phyloP scores from a whole-genome alignment of 1,284 basidiomycete species.

The Ceratobasidium sp. region DNA sequence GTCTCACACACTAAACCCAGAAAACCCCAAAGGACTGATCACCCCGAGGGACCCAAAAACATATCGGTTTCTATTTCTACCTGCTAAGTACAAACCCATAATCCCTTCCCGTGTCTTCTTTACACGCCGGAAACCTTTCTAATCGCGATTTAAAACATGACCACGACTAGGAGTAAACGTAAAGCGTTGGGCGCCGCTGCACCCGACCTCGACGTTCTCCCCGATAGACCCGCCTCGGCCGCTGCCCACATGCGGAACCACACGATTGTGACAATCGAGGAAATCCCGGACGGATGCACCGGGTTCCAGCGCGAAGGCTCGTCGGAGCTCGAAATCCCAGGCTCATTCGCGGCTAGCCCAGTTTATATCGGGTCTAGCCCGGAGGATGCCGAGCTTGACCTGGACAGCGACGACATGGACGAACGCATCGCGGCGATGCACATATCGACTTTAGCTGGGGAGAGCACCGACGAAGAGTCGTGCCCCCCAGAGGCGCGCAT shows the following conservation, averaged over 20 bases:
- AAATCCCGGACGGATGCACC: not conserved
- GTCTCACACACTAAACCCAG: not conserved
- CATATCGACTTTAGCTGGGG: not conserved
- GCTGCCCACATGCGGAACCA: not conserved
- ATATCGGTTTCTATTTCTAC: not conserved
- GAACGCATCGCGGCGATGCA: not conserved
- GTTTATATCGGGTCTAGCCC: not conserved
- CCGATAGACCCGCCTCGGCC: not conserved
- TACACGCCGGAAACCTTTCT: not conserved
- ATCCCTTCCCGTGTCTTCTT: not conserved
- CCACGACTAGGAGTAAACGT: not conserved
- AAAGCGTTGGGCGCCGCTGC: not conserved
- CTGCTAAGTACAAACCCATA: constrained; percentile 8
- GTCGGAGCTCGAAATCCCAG: not conserved
- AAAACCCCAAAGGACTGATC: constrained; percentile 9
- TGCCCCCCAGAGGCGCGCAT: not conserved
- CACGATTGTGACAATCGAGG: not conserved
- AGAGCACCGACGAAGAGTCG: not conserved
- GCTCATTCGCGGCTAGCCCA: not conserved
- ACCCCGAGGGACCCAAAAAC: constrained; percentile 22
- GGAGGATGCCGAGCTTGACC: too few species aligned
- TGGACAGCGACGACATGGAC: not conserved
- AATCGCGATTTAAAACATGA: constrained; percentile 16
- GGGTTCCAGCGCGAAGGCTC: not conserved
- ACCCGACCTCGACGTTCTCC: not conserved